Percentiles rank a stretch among this genome's conserved stretches.
These are phyloP conservation scores for Trichoderma koningiopsis DNA, from an alignment of 2,329 filamentous ascomycete genomes.

Conservation along the genomic window DNA sequence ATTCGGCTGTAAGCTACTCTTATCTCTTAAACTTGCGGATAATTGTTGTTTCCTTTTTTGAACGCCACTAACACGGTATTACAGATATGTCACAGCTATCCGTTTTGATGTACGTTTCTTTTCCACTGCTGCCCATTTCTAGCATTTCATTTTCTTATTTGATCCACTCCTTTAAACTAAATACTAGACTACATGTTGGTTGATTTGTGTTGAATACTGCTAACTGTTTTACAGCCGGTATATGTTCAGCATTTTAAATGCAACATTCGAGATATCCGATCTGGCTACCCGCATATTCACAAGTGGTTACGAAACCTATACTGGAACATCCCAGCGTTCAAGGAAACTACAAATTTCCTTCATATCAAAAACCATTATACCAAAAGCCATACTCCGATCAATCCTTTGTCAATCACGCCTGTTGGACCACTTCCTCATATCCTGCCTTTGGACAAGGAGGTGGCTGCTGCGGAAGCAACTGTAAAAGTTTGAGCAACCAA, in stretches of 20 bases:
- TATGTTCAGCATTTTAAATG: constrained; percentile 88
- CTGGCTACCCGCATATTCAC: constrained; percentile 78
- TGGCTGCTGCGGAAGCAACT: constrained; percentile 53
- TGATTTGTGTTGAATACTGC: neutral
- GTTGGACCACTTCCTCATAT: constrained; percentile 82
- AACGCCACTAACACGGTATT: neutral
- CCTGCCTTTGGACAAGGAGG: constrained; percentile 74
- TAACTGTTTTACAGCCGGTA: constrained; percentile 46
- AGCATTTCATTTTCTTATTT: neutral
- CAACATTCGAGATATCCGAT: constrained; percentile 80
- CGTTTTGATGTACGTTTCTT: constrained; percentile 58
- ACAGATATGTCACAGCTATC: constrained; percentile 65
- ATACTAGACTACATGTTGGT: neutral
- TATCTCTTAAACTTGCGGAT: no score
- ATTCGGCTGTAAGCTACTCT: constrained; percentile 63
- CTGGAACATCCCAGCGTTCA: constrained; percentile 78
- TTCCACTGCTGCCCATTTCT: neutral
- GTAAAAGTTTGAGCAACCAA: neutral
- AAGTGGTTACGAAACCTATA: constrained; percentile 79
- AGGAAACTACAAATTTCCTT: constrained; percentile 81
- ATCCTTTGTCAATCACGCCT: constrained; percentile 73
- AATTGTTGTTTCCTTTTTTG: neutral
- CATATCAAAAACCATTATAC: constrained; percentile 83
- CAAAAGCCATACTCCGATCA: constrained; percentile 63
- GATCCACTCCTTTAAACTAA: neutral